A percentile compares a stretch with the other conserved stretches of the same genome.
Conservation (phyloP, 495 filamentous ascomycete species). For the Talaromyces wortmannii region DNA sequence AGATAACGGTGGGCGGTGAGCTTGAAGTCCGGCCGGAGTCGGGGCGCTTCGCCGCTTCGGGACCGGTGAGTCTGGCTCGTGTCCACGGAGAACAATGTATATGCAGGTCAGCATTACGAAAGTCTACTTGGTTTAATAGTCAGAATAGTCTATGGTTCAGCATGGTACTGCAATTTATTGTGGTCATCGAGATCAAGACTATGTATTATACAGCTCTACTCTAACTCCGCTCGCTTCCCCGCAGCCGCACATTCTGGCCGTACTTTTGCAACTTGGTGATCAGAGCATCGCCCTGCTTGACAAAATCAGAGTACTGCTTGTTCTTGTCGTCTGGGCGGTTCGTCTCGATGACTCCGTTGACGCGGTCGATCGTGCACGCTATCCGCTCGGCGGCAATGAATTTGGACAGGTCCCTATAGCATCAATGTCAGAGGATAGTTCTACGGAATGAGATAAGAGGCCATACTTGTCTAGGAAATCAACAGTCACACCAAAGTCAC, state of each 20-base stretch:
- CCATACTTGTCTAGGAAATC: conserved; percentile 88
- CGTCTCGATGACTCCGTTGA: conserved; percentile 96
- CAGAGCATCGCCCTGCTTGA: conserved; percentile 92
- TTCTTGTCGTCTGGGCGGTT: conserved; percentile 98
- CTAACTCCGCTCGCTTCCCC: conserved; percentile 82
- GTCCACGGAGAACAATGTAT: too few relatives aligned
- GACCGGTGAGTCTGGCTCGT: too few relatives aligned
- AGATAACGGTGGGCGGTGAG: too few relatives aligned
- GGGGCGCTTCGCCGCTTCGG: too few relatives aligned
- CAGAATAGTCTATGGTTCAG: too few relatives aligned
- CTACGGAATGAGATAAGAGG: not conserved
- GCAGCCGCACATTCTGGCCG: conserved; percentile 87
- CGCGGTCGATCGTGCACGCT: conserved; percentile 93
- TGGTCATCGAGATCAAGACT: not conserved
- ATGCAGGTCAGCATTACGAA: too few relatives aligned
- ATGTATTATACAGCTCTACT: conserved; percentile 17
- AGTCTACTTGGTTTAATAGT: not conserved
- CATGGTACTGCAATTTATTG: too few relatives aligned
- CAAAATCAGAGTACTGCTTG: conserved; percentile 95
- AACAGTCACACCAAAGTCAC: conserved; percentile 90
- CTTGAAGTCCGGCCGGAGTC: too few relatives aligned
- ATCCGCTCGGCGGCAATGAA: conserved; percentile 95
- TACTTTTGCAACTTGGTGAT: conserved; percentile 99
- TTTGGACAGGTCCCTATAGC: conserved; percentile 79
- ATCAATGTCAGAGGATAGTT: conserved; percentile 8